Percentiles rank a stretch among this genome's conserved stretches.
Evolutionary conservation across 495 filamentous ascomycete species (phyloP).

Genomic region (Penicillium ucsense): DNA sequence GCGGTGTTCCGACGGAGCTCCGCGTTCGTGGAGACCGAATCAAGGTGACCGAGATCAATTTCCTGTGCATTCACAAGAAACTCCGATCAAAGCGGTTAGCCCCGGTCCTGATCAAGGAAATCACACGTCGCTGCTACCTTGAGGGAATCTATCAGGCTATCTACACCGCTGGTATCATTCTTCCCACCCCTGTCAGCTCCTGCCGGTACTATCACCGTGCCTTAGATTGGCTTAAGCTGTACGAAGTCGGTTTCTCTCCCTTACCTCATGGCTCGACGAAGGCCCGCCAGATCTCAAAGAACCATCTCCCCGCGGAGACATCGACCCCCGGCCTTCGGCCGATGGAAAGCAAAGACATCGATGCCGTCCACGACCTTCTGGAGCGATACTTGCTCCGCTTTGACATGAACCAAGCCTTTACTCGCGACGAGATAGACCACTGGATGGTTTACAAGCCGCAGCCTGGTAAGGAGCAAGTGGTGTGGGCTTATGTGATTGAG

Average conservation of each 20-base stretch:
- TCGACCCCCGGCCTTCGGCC: constrained; percentile 61
- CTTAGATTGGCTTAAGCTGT: constrained; percentile 89
- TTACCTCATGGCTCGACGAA: constrained; percentile 74
- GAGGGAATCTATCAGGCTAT: constrained; percentile 84
- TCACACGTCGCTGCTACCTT: constrained; percentile 81
- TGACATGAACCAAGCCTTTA: constrained; percentile 75
- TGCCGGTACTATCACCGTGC: constrained; percentile 91
- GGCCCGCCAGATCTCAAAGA: constrained; percentile 67
- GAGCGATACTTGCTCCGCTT: constrained; percentile 70
- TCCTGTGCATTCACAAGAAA: constrained; percentile 96
- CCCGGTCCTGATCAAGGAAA: constrained; percentile 92
- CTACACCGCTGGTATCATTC: constrained; percentile 83
- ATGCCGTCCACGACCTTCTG: constrained; percentile 63
- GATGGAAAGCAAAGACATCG: constrained; percentile 77
- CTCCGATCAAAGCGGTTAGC: constrained; percentile 84
- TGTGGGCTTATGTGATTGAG: constrained; percentile 91
- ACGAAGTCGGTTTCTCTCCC: constrained; percentile 84
- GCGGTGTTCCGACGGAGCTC: constrained; percentile 73
- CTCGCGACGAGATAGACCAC: constrained; percentile 69
- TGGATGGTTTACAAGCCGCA: constrained; percentile 67
- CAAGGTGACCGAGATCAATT: constrained; percentile 87
- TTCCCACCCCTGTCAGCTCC: constrained; percentile 83
- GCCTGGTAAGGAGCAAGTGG: constrained; percentile 59
- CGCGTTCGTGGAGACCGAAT: constrained; percentile 68
- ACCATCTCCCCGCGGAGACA: constrained; percentile 62